phyloP scores from a whole-genome alignment of 2,329 filamentous ascomycete species.

The Cercospora sp. region DNA sequence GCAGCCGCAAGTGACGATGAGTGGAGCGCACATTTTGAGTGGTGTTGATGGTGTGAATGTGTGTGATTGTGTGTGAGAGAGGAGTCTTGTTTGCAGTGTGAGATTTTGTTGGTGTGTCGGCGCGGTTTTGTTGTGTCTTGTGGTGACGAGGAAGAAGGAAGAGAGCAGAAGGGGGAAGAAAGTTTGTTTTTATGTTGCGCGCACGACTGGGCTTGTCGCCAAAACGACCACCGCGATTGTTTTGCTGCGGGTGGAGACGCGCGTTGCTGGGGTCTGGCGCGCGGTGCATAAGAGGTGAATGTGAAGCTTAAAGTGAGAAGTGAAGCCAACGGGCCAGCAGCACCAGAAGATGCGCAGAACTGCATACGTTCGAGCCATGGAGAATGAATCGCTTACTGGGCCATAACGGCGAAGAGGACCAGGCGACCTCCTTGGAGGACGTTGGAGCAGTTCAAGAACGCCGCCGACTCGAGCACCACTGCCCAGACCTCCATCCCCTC shows the following conservation, averaged over 20 bases:
- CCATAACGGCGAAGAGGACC: background rate
- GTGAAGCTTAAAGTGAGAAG: background rate
- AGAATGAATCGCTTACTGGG: background rate
- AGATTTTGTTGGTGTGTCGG: background rate
- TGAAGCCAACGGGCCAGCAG: background rate
- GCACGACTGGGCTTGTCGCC: background rate
- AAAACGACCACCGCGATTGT: background rate
- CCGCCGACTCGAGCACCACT: background rate
- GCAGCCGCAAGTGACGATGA: slow-evolving; percentile 9
- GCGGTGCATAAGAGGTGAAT: background rate
- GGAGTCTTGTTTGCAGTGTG: background rate
- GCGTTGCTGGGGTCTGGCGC: background rate
- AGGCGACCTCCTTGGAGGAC: background rate
- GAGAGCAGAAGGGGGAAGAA: background rate
- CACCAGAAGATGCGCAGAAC: background rate
- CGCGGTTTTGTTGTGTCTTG: background rate
- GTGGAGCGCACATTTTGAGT: slow-evolving; percentile 2
- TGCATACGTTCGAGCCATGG: background rate
- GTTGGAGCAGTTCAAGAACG: background rate
- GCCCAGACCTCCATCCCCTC: background rate
- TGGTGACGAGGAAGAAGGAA: background rate
- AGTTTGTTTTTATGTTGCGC: background rate
- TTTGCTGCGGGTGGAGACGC: background rate
- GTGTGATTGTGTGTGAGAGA: background rate
- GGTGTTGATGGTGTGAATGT: background rate